Percentiles rank a stretch among this genome's conserved stretches.
Conservation (phyloP, 2,329 filamentous ascomycete genomes). For the Fusarium transvaalense region DNA sequence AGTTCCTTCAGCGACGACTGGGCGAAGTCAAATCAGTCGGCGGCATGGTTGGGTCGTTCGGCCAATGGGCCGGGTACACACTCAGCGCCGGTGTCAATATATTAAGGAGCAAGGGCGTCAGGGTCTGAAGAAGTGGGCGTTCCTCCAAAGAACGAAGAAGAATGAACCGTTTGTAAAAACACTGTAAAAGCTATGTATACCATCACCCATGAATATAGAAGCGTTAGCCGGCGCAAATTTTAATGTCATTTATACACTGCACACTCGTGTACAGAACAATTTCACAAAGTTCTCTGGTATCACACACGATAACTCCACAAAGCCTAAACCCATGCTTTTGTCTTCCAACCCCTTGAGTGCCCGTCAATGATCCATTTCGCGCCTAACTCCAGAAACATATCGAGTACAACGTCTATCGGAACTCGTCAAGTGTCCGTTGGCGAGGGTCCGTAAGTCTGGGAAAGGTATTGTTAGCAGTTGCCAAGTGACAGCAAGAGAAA, state of each 20-base stretch:
- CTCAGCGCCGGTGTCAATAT: conserved; percentile 82
- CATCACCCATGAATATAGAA: conserved; percentile 31
- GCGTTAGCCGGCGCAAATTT: conserved; percentile 19
- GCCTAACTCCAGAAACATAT: conserved; percentile 25
- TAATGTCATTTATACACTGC: conserved; percentile 25
- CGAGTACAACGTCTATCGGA: conserved; percentile 10
- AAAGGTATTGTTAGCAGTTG: conserved; percentile 43
- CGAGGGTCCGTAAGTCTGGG: conserved; percentile 70
- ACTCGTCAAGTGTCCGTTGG: conserved; percentile 60
- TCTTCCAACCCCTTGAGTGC: conserved; percentile 18
- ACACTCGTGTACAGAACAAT: conserved; percentile 15
- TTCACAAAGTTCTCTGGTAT: conserved; percentile 22
- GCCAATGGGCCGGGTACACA: conserved; percentile 87
- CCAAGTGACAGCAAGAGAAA: background rate
- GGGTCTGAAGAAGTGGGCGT: conserved; percentile 67
- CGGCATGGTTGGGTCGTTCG: conserved; percentile 71
- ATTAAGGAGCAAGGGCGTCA: conserved; percentile 86
- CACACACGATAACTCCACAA: conserved; percentile 28
- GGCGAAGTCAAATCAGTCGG: conserved; percentile 75
- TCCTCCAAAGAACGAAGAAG: background rate
- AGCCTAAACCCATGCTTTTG: conserved; percentile 10
- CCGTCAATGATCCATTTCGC: conserved; percentile 13
- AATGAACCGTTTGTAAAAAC: conserved; percentile 40
- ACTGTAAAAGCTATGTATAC: conserved; percentile 46
- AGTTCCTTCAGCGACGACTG: conserved; percentile 82